Evolutionary conservation across 1,139 yeast species (phyloP), one percentile per base, ranked within the genome.

Genomic region (Candida tetrigidarum): DNA sequence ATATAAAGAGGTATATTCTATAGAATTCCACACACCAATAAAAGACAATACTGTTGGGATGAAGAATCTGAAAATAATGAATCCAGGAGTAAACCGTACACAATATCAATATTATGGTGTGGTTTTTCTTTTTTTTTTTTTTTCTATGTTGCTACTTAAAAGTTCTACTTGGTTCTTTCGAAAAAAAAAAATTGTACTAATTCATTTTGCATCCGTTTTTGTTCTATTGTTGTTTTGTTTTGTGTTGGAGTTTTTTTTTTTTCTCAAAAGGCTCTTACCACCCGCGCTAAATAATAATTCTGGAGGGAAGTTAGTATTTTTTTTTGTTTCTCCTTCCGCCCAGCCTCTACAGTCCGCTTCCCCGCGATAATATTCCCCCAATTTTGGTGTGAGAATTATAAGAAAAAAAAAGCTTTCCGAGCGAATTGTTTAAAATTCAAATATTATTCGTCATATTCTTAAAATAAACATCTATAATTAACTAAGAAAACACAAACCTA

Each of bases 101-200:
- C 6, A 9, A 20, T 7, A n/a, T 2, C 8, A 11, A n/a, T n/a
- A 32, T 15, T 6, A 28, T 19, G 4, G 11, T 12, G 19, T 32
- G 36, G 10, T 27, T 27, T 27, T 27, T 16, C 16, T 30, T 16
- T 18, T 30, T 11, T 18, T 11, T 30, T 12, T 28, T 12, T 9
- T 12, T 12, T 28, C 10, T 14, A 28, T 28, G 3, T 12, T 14
- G 32, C 3, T 28, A 3, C 12, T n/a, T 27, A 12, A 30, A 30
- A 10, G n/a, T 32, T 32, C 36, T 32, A 32, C n/a, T 32, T 19
- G 26, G 9, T 32, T 32, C 36, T 32, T 11, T 32, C 16, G 26
- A 32, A 32, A 5, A 11, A 19, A 10, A 11, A 9, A 3, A 11
- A 11, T 8, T 32, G 18, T 32, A 19, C 7, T 12, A 3, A 19